phyloP scores from a whole-genome alignment of 2,329 filamentous ascomycete species.

The Claviceps maximensis region DNA sequence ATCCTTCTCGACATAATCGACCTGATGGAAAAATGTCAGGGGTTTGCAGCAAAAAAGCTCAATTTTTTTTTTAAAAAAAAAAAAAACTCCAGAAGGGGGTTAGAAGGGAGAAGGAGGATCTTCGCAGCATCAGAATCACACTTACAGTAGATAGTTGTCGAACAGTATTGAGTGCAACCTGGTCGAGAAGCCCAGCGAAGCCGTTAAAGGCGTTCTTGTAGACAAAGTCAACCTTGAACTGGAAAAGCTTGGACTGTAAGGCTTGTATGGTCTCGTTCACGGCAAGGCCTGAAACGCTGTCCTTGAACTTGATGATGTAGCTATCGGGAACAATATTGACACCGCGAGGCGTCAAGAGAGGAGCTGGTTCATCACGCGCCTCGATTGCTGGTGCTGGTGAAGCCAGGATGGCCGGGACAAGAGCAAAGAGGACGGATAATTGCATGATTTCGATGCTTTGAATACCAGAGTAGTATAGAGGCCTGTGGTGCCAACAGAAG shows the following conservation, averaged over 20 bases:
- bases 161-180: slow-evolving; percentile 10
- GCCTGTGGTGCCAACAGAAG: not conserved
- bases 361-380: slow-evolving; percentile 15
- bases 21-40: no score
- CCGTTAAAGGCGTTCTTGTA: slow-evolving; percentile 13
- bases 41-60: not conserved
- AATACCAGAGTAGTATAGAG: not conserved
- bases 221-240: slow-evolving; percentile 12
- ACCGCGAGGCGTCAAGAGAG: slow-evolving; percentile 11
- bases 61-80: not conserved
- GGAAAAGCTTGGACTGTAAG: slow-evolving; percentile 8
- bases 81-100: no score
- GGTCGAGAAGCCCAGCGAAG: slow-evolving; percentile 13
- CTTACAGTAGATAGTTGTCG: slow-evolving; percentile 14
- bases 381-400: slow-evolving; percentile 10
- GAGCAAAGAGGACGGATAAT: slow-evolving; percentile 12
- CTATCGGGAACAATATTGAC: slow-evolving; percentile 13
- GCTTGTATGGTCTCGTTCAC: slow-evolving; percentile 8
- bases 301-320: slow-evolving; percentile 20
- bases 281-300: slow-evolving; percentile 7
- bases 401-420: slow-evolving; percentile 13
- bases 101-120: not conserved
- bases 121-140: not conserved
- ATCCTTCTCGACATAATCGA: slow-evolving; percentile 26
- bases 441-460: slow-evolving; percentile 11